Conservation (phyloP, 805 yeast species). For the Pichia thaimueangensis region DNA sequence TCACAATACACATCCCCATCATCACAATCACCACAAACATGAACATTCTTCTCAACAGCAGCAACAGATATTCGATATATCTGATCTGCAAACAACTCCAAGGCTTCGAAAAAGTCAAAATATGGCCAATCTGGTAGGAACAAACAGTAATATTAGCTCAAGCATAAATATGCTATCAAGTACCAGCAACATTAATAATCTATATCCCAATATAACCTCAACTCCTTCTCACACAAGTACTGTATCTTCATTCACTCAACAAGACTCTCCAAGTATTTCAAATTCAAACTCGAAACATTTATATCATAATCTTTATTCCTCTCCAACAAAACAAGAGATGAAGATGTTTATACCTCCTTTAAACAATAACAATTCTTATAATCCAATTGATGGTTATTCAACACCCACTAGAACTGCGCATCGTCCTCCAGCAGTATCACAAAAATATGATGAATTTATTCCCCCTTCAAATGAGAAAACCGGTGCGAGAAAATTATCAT, state of each 20-base stretch:
- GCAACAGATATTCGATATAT: not conserved
- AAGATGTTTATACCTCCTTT: slow-evolving; percentile 3
- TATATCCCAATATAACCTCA: too few relatives aligned
- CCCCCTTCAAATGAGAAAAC: too few relatives aligned
- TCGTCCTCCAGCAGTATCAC: too few relatives aligned
- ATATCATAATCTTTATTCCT: slow-evolving; percentile 10
- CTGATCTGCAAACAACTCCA: not conserved
- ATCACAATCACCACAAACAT: not conserved
- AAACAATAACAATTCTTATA: not conserved
- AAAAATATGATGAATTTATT: too few relatives aligned
- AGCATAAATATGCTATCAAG: not conserved
- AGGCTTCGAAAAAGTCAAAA: not conserved
- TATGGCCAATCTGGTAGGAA: not conserved
- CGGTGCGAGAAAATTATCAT: too few relatives aligned
- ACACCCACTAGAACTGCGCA: too few relatives aligned
- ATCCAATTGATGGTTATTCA: too few relatives aligned
- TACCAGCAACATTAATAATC: not conserved
- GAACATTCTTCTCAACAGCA: not conserved
- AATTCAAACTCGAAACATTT: slow-evolving; percentile 8
- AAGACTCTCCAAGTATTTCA: not conserved
- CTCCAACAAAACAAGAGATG: slow-evolving; percentile 7
- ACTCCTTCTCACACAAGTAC: too few relatives aligned
- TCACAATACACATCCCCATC: too few relatives aligned
- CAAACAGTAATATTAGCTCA: not conserved
- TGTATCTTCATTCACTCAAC: not conserved